These are phyloP conservation scores for Incumbomyces lentus DNA, from an alignment of 2,329 filamentous ascomycete species.

Conservation along the genomic window DNA sequence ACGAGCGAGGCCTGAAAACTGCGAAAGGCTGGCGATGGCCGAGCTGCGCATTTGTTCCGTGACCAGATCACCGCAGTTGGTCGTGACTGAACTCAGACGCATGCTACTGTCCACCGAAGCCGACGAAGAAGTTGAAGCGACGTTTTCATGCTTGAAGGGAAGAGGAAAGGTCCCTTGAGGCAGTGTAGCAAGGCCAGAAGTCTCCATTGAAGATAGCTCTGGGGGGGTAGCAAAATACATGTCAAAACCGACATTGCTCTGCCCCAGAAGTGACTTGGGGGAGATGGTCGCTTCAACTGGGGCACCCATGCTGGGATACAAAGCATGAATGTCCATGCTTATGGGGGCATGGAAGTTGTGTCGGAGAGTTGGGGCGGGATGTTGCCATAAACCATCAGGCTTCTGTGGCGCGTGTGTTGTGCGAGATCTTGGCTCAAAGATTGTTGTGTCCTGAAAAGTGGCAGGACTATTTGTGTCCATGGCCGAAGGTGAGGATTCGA, in stretches of 20 bases:
- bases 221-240: slow-evolving; percentile 72
- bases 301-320: slow-evolving; percentile 66
- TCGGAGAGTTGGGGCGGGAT: slow-evolving; percentile 58
- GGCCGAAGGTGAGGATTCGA: slow-evolving; percentile 88
- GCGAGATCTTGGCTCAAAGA: not conserved
- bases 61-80: slow-evolving; percentile 54
- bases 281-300: slow-evolving; percentile 59
- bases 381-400: slow-evolving; percentile 54
- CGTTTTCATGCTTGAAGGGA: slow-evolving; percentile 26
- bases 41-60: slow-evolving; percentile 56
- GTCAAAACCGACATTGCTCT: slow-evolving; percentile 49
- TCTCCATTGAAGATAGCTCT: slow-evolving; percentile 63
- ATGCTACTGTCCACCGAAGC: slow-evolving; percentile 49
- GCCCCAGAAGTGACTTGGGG: slow-evolving; percentile 62
- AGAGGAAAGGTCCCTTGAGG: slow-evolving; percentile 45
- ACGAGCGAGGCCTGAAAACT: slow-evolving; percentile 46
- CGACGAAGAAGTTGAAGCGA: slow-evolving; percentile 38
- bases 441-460: slow-evolving; percentile 83
- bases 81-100: slow-evolving; percentile 49
- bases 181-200: slow-evolving; percentile 39
- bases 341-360: slow-evolving; percentile 58
- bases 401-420: slow-evolving; percentile 52
- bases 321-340: slow-evolving; percentile 61
- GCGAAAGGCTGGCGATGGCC: slow-evolving; percentile 50
- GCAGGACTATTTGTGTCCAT: slow-evolving; percentile 92